A percentile compares a stretch with the other conserved stretches of the same genome.
phyloP scores from a whole-genome alignment of 306 rosid species.

The Rosa multiflora region DNA sequence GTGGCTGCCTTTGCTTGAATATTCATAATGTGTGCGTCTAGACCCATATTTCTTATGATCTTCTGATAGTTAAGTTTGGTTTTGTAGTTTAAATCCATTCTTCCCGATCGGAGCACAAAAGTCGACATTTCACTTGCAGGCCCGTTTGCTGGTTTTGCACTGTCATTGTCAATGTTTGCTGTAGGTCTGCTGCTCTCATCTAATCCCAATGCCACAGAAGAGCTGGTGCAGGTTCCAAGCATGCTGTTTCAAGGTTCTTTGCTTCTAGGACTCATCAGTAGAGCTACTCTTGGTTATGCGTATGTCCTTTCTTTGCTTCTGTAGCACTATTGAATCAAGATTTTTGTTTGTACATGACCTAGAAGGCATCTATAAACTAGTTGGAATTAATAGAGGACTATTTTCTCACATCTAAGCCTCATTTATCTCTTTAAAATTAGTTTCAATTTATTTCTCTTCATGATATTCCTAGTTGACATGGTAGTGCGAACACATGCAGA shows the following conservation, averaged over 20 bases:
- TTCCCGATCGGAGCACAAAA: conserved; percentile 92
- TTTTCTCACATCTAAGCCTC: neutral
- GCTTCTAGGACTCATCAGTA: conserved; percentile 98
- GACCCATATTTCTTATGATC: neutral
- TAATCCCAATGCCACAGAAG: conserved; percentile 78
- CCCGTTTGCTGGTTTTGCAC: conserved; percentile 83
- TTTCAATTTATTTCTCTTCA: neutral
- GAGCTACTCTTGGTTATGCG: conserved; percentile 98
- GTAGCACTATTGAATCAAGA: conserved; percentile 3
- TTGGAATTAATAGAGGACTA: neutral
- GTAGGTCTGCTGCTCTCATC: conserved; percentile 90
- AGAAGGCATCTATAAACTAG: conserved; percentile 20
- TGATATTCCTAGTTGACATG: conserved; percentile 24
- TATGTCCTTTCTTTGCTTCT: conserved; percentile 50
- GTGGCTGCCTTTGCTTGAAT: neutral
- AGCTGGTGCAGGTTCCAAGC: conserved; percentile 95
- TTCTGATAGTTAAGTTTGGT: neutral
- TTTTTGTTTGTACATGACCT: conserved; percentile 13
- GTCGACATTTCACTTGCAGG: conserved; percentile 95
- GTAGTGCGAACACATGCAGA: conserved; percentile 47
- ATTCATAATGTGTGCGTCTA: neutral
- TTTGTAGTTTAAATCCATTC: conserved; percentile 86
- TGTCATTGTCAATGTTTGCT: conserved; percentile 90
- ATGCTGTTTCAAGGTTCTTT: conserved; percentile 93
- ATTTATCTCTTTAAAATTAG: neutral